A percentile compares a stretch with the other conserved stretches of the same genome.
Evolutionary conservation across 345 rosid species (phyloP).

Genomic region (Punica granatum): DNA sequence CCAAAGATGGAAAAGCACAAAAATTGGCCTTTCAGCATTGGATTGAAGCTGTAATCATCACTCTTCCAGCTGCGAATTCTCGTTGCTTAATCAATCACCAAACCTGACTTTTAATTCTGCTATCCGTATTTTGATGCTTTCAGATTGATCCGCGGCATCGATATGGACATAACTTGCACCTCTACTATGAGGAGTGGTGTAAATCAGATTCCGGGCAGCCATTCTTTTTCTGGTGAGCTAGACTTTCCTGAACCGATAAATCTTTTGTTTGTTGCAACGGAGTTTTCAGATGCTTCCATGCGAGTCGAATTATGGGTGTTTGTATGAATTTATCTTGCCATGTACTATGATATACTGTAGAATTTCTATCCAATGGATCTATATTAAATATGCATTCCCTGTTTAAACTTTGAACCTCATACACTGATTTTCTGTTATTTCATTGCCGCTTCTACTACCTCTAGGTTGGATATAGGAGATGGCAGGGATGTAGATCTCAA

Average conservation of each 20-base stretch:
- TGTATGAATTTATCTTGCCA: not conserved
- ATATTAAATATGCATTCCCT: not conserved
- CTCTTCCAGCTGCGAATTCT: not conserved
- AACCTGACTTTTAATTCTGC: not conserved
- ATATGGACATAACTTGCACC: conserved; percentile 28
- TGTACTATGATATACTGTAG: not conserved
- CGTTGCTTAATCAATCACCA: not conserved
- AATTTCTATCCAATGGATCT: not conserved
- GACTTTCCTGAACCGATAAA: not conserved
- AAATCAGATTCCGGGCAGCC: conserved; percentile 24
- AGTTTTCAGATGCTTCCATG: not conserved
- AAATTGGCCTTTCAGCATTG: conserved; percentile 91
- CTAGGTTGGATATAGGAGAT: conserved; percentile 34
- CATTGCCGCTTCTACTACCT: not conserved
- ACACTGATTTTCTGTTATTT: not conserved
- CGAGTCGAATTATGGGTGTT: not conserved
- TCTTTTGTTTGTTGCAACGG: not conserved
- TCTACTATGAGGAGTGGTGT: conserved; percentile 28
- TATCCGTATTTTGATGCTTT: not conserved
- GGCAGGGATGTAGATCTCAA: conserved; percentile 27
- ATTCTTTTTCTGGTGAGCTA: conserved; percentile 28
- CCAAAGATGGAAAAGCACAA: conserved; percentile 56
- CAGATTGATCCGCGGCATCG: conserved; percentile 34
- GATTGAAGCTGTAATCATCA: conserved; percentile 56
- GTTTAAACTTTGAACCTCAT: no score